Conservation (phyloP, 495 filamentous ascomycete genomes). For the Talaromyces adpressus region DNA sequence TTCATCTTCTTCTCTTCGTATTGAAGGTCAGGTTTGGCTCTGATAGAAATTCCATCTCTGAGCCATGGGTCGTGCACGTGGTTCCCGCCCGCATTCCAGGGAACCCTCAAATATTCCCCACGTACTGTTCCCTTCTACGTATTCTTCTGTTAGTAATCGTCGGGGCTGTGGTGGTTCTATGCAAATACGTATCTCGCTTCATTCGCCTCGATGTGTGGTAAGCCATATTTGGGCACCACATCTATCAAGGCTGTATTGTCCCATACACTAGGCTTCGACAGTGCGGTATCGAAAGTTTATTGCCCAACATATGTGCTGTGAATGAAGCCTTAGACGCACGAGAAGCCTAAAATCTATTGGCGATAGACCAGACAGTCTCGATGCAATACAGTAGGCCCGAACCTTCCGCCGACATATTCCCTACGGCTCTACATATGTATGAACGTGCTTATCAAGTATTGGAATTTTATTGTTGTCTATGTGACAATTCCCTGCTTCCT, state of each 20-base stretch:
- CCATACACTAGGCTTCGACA: not conserved
- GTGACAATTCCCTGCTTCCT: slow-evolving; percentile 6
- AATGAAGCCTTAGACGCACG: not conserved
- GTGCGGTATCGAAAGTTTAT: not conserved
- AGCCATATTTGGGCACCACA: not conserved
- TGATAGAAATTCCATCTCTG: not conserved
- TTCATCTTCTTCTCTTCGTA: not conserved
- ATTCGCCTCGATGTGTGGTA: not conserved
- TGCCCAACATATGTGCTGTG: not conserved
- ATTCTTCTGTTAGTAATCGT: not conserved
- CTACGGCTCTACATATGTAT: not conserved
- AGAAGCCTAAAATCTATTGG: no score
- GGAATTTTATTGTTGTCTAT: slow-evolving; percentile 6
- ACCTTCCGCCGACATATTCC: no score
- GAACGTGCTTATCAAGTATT: not conserved
- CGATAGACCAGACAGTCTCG: no score
- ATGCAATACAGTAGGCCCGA: no score
- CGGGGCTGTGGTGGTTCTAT: not conserved
- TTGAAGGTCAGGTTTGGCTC: not conserved
- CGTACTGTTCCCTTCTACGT: not conserved
- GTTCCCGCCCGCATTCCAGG: slow-evolving; percentile 1
- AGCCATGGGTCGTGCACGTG: slow-evolving; percentile 4
- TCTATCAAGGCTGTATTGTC: not conserved
- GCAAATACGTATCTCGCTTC: not conserved
- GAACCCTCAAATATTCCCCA: not conserved